Percentiles rank a stretch among this genome's conserved stretches.
phyloP scores from a whole-genome alignment of 2,329 filamentous ascomycete genomes.

The Aulographum hederae region DNA sequence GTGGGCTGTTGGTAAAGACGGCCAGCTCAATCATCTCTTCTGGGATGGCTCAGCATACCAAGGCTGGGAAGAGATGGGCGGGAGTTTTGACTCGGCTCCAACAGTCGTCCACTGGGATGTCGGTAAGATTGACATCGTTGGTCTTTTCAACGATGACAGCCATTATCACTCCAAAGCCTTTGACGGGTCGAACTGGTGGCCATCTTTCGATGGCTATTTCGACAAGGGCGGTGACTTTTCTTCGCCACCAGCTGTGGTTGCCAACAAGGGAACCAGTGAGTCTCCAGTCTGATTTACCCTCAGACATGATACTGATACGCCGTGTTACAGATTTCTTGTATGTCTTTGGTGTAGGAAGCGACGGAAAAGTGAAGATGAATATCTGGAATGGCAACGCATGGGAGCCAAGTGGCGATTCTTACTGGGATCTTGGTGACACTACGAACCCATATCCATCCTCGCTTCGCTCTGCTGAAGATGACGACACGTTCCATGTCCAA shows the following conservation, averaged over 20 bases:
- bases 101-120: background rate
- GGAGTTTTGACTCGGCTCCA: background rate
- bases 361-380: background rate
- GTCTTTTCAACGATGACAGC: background rate
- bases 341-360: background rate
- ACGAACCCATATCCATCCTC: background rate
- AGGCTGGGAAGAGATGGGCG: background rate
- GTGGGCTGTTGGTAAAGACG: background rate
- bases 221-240: constrained; percentile 2
- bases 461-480: background rate
- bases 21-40: background rate
- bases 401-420: background rate
- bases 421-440: constrained; percentile 1
- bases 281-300: no score
- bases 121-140: background rate
- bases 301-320: no score
- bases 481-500: no score
- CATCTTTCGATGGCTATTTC: background rate
- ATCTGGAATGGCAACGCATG: background rate
- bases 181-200: background rate
- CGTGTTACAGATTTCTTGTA: constrained; percentile 1
- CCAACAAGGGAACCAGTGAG: background rate
- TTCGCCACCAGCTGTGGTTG: background rate
- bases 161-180: background rate
- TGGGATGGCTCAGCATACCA: background rate